Conservation (phyloP, 2,329 filamentous ascomycete species). For the Penicillium sp. region DNA sequence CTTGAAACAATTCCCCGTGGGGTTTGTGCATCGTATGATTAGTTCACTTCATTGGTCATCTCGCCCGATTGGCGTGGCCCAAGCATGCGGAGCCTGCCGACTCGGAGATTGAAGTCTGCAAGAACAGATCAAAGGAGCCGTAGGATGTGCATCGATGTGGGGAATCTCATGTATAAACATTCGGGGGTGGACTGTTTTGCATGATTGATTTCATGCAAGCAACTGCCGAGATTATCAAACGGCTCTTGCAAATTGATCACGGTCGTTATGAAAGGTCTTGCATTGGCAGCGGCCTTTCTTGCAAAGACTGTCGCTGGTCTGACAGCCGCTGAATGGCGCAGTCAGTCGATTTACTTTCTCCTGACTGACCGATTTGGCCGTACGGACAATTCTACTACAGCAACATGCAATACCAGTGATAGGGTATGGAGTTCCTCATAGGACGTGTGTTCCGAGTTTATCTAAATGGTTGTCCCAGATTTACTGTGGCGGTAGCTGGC, state of each 20-base stretch:
- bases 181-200: not conserved
- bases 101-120: not conserved
- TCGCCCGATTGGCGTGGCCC: not conserved
- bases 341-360: conserved; percentile 49
- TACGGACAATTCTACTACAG: conserved; percentile 40
- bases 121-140: not conserved
- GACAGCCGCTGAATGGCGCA: conserved; percentile 41
- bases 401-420: conserved; percentile 30
- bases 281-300: conserved; percentile 6
- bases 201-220: not conserved
- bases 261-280: not conserved
- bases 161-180: conserved; percentile 7
- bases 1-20: conserved; percentile 2
- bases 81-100: not conserved
- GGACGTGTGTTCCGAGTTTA: not conserved
- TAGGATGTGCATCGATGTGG: not conserved
- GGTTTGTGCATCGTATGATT: not conserved
- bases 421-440: conserved; percentile 20
- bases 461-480: conserved; percentile 39
- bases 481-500: conserved; percentile 51
- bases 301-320: conserved; percentile 24
- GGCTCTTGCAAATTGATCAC: not conserved
- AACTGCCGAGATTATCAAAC: not conserved
- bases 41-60: not conserved
- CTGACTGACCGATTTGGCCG: conserved; percentile 48